Evolutionary conservation across 2,329 filamentous ascomycete species (phyloP).

Genomic region (Xylariales sp.): DNA sequence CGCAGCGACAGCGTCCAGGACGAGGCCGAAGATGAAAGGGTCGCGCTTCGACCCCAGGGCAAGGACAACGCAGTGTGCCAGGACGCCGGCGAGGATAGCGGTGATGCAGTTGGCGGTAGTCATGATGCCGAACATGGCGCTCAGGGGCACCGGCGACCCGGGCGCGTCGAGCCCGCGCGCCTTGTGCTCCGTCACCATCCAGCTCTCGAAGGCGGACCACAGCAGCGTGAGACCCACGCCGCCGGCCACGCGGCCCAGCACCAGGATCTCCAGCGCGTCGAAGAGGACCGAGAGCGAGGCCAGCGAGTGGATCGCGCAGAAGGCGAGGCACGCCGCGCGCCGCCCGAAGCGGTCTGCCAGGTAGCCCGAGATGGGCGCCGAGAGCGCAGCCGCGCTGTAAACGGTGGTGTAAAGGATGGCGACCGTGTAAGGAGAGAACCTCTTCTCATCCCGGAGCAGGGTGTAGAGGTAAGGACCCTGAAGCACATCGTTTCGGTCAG

Average conservation of each 20-base stretch:
- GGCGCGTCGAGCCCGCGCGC: constrained; percentile 32
- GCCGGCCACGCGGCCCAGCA: constrained; percentile 48
- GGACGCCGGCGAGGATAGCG: constrained; percentile 45
- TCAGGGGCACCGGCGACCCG: constrained; percentile 30
- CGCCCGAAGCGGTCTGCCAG: constrained; percentile 47
- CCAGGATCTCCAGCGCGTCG: constrained; percentile 34
- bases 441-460: constrained; percentile 24
- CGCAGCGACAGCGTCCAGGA: constrained; percentile 21
- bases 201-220: constrained; percentile 57
- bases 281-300: constrained; percentile 46
- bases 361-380: constrained; percentile 41
- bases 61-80: constrained; percentile 44
- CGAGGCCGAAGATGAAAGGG: constrained; percentile 42
- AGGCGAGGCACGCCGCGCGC: constrained; percentile 46
- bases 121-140: constrained; percentile 45
- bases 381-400: constrained; percentile 39
- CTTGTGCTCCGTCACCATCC: constrained; percentile 56
- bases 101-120: constrained; percentile 47
- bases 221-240: constrained; percentile 53
- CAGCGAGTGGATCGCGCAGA: constrained; percentile 48
- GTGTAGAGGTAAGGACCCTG: constrained; percentile 25
- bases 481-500: background rate
- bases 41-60: constrained; percentile 40
- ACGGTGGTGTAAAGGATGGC: constrained; percentile 37
- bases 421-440: constrained; percentile 23